Base-by-base conservation (phyloP, 2,329 filamentous ascomycete species). In the Fusarium robinianum region DNA sequence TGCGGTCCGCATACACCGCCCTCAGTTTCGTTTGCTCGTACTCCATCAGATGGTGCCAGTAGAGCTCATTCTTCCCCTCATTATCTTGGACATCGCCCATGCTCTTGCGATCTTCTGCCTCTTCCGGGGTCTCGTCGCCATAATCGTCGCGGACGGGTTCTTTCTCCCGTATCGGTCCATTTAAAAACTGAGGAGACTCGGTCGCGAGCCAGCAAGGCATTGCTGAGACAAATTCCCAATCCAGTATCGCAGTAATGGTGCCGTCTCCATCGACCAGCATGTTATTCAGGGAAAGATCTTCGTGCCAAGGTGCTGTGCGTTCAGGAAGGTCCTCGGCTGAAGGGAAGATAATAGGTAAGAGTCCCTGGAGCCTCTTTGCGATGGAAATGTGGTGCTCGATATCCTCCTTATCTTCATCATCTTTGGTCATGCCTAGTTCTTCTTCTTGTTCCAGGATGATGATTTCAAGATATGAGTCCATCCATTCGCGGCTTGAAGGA, bases 181-280 rank as follows among this genome's bases (percentile, higher is more conserved):
- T 26, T 3, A 74, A 55, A 34, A 75, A 70, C 23, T 56, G 47
- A 6, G 72, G 70, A n/a, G n/a, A n/a, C n/a, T n/a, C n/a, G n/a
- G 60, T 64, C 5, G 62, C 57, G 32, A 59, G 46, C 72, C 71
- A 75, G n/a, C 63, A 49, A 6, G 71, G 72, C 39, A 72, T 21
- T 5, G 67, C 57, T 3, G 67, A 70, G 9, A 72, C 64, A 31
- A 65, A 73, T 39, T 75, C 69, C 70, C 70, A 76, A 48, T 74
- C 70, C 3, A 74, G 32, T 0, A 75, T 32, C 5, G 53, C 71
- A 1, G 65, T 70, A 4, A 75, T 52, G 0, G 45, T 41, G 3
- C 67, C 66, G 4, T 63, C 18, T 1, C 66, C 57, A 40, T 75
- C 61, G 1, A 74, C 64, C 12, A 74, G 51, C 5, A 76, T 68